Evolutionary conservation across 176 grass and related monocot species (phyloP).

Genomic region (Coix lacrymajobi): DNA sequence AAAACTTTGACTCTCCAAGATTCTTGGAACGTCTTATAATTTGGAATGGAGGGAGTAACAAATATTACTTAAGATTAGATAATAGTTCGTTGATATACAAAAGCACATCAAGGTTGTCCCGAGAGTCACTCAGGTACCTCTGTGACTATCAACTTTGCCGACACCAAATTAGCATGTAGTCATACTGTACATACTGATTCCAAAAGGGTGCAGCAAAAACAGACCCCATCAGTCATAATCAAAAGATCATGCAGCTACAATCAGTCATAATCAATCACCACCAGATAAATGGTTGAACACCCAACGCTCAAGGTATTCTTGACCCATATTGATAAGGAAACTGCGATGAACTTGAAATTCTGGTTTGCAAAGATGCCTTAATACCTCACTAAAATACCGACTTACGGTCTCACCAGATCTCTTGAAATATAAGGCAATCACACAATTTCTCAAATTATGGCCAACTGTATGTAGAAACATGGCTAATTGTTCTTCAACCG

Average conservation of each 20-base stretch:
- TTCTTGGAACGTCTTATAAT: no score
- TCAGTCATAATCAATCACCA: neutral
- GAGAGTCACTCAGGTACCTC: neutral
- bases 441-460: conserved; percentile 1
- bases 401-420: neutral
- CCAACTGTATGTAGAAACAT: neutral
- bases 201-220: neutral
- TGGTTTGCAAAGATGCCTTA: neutral
- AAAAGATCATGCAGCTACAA: neutral
- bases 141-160: neutral
- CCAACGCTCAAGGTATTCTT: neutral
- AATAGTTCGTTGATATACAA: neutral
- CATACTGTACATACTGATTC: neutral
- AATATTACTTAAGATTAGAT: no score
- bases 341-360: neutral
- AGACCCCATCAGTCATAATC: neutral
- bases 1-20: no score
- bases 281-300: neutral
- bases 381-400: neutral
- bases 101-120: neutral
- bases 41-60: no score
- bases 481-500: neutral
- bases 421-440: neutral
- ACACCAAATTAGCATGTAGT: neutral
- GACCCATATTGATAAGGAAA: neutral